Evolutionary conservation across 164 flowering plant species (phyloP).

Genomic region (Akebia trifoliata): DNA sequence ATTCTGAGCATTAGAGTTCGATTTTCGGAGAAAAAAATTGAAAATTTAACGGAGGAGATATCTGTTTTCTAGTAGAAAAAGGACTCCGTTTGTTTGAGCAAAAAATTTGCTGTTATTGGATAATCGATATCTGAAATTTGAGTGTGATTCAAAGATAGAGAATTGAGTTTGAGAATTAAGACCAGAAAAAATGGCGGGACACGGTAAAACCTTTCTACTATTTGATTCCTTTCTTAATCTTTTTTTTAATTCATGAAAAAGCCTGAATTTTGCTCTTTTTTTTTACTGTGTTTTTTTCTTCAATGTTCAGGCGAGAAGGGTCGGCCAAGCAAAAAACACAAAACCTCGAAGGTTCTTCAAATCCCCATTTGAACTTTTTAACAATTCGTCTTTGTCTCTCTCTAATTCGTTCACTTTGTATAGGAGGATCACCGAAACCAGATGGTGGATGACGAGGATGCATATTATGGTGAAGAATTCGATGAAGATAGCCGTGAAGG

Average conservation of each 20-base stretch:
- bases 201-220: constrained; percentile 11
- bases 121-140: too few species aligned
- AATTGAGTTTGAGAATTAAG: too few species aligned
- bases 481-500: constrained; percentile 31
- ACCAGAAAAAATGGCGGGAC: constrained; percentile 17
- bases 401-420: background rate
- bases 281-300: background rate
- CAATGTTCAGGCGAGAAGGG: constrained; percentile 48
- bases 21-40: too few species aligned
- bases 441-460: constrained; percentile 22
- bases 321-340: constrained; percentile 47
- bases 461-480: constrained; percentile 21
- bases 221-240: background rate
- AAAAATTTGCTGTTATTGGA: too few species aligned
- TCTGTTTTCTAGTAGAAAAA: too few species aligned
- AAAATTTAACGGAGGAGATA: too few species aligned
- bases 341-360: constrained; percentile 34
- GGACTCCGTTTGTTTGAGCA: too few species aligned
- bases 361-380: background rate
- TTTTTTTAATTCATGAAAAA: background rate
- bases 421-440: constrained; percentile 24
- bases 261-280: background rate
- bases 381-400: background rate
- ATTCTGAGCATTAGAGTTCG: too few species aligned
- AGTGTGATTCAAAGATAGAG: too few species aligned